phyloP scores from a whole-genome alignment of 139 green algal species.

The Chlamydomonas asymmetrica region DNA sequence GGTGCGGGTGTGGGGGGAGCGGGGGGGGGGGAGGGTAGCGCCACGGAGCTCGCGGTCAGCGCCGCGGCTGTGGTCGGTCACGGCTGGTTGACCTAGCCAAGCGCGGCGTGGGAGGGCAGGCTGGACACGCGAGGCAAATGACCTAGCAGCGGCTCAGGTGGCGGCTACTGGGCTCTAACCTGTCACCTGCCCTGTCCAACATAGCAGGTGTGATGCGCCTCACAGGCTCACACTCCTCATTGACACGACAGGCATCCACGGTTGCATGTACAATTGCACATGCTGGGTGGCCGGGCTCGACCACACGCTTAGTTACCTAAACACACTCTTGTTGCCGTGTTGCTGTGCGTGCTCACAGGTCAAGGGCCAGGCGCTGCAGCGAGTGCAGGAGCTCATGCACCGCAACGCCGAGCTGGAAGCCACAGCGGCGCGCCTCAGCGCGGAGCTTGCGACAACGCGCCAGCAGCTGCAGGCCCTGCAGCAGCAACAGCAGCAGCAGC shows the following conservation, averaged over 20 bases:
- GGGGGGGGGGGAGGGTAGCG: neutral
- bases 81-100: neutral
- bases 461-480: conserved; percentile 4
- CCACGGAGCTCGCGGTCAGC: neutral
- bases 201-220: no score
- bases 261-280: no score
- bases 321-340: neutral
- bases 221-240: no score
- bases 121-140: neutral
- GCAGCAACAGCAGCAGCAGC: neutral
- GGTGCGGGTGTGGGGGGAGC: neutral
- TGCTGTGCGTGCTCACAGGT: neutral
- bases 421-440: no score
- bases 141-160: neutral
- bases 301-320: neutral
- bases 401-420: no score
- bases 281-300: neutral
- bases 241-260: no score
- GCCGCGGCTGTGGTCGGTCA: no score
- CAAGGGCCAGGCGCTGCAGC: neutral
- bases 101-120: neutral
- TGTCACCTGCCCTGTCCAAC: no score
- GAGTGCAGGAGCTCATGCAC: conserved; percentile 8
- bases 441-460: no score
- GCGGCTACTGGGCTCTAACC: no score